Evolutionary conservation across 2,329 filamentous ascomycete genomes (phyloP).

Genomic region (Botryotinia convoluta): DNA sequence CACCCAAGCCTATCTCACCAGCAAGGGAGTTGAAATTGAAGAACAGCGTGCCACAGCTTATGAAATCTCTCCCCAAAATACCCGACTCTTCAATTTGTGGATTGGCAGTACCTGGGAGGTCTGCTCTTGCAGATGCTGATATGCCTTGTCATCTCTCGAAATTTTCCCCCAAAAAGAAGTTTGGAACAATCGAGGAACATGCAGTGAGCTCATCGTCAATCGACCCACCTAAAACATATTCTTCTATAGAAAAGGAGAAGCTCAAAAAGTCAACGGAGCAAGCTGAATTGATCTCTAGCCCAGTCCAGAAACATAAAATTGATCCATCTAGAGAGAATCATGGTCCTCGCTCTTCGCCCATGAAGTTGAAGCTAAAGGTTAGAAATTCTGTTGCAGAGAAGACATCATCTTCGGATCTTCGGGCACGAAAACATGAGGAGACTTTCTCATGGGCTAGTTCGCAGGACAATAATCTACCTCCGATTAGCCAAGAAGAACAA

Average conservation of each 20-base stretch:
- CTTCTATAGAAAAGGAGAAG: background rate
- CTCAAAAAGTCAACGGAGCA: background rate
- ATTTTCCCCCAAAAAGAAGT: constrained; percentile 7
- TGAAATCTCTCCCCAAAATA: constrained; percentile 39
- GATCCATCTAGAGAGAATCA: background rate
- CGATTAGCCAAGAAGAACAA: constrained; percentile 16
- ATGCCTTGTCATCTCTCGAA: constrained; percentile 23
- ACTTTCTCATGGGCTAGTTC: constrained; percentile 30
- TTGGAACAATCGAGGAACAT: constrained; percentile 2
- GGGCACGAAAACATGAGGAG: constrained; percentile 30
- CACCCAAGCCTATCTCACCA: constrained; percentile 39
- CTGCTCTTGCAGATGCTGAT: constrained; percentile 5
- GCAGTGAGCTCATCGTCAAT: background rate
- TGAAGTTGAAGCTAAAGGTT: constrained; percentile 29
- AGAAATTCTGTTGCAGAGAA: constrained; percentile 23
- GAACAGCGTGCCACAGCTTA: constrained; percentile 39
- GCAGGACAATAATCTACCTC: constrained; percentile 18
- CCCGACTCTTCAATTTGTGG: constrained; percentile 24
- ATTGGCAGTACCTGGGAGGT: constrained; percentile 9
- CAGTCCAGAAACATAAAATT: background rate
- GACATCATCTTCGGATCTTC: constrained; percentile 25
- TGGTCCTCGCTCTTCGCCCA: constrained; percentile 19
- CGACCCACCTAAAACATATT: no score
- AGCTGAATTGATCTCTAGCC: background rate
- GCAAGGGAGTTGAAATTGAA: constrained; percentile 38